Evolutionary conservation across 2,329 filamentous ascomycete species (phyloP), one percentile per base, ranked within the genome.

Genomic region (Talaromyces sp.): DNA sequence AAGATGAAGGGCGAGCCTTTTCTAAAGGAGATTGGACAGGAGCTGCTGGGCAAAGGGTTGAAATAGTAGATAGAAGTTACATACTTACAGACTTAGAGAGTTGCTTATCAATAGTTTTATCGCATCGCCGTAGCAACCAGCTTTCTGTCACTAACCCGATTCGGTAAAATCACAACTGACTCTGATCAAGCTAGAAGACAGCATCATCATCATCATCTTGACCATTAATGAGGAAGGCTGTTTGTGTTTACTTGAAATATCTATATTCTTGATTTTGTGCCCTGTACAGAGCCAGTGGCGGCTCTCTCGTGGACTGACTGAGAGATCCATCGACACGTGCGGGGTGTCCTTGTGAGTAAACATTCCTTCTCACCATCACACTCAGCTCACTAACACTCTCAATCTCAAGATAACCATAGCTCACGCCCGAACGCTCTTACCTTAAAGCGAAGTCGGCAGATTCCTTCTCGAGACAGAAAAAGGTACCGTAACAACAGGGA

Each of bases 1-100:
- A 66, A 69, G 1, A 86, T 89, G 63, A 78, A 81, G 1, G 74
- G 80, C 11, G 81, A 88, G 70, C 74, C 77, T 53, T 70, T 91
- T 45, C 69, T 91, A 15, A 72, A 75, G 46, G 78, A 81, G 62
- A 70, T 82, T 55, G 75, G 75, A 1, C 66, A 71, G 31, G 74
- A 77, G 57, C 66, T 81, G 45, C 67, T 81, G 52, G 71, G 64
- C 2, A 77, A 71, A 56, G 75, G 74, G 4, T 33, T 73, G 25
- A 66, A 60, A 46, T 43, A 22, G 21, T 40, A 21, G 19, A 40
- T 5, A n/a, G n/a, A n/a, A n/a, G n/a, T n/a, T n/a, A n/a, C n/a
- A n/a, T n/a, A n/a, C n/a, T n/a, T n/a, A n/a, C n/a, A n/a, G n/a
- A n/a, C n/a, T n/a, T n/a, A n/a, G n/a, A n/a, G 3, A 17, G 15